Base-by-base conservation (phyloP, 805 yeast species). In the Lipomyces anomalus region DNA sequence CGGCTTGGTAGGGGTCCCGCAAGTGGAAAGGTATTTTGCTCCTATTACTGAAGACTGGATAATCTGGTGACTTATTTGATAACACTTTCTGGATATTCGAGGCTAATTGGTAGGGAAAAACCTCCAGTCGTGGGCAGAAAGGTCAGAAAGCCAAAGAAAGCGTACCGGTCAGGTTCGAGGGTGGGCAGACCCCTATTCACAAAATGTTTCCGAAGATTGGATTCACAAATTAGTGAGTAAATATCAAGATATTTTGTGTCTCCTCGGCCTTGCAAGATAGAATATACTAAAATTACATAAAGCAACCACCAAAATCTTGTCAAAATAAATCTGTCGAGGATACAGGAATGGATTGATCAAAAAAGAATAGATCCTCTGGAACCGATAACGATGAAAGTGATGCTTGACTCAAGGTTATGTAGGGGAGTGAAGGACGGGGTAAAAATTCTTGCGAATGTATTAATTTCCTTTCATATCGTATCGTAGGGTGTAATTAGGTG, bases 101-200 rank as follows among this genome's bases (percentile, higher is more conserved):
- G 16, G 7, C 17, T 23, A 22, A 17, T 9, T 40, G 17, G n/a
- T 72, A 76, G 55, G 98, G 98, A 70, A 89, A 90, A 67, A 92
- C 97, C 3, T 79, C 97, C 4, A 95, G 95, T 40, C 76, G 97
- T 65, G 98, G 98, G 73, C 95, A 86, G 61, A 92, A 92, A 70
- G 98, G 98, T 78, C 97, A 90, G 65, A 90, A 90, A 69, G 96
- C 97, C 7, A 79, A 97, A 68, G 84, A 90, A 32, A 77, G 81
- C 35, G 90, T 90, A 24, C 90, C 88, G 46, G 78, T 83, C 48
- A 86, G 95, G 90, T 87, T 90, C 63, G 98, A 92, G 72, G 98
- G 98, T 78, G 97, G 98, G 64, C 98, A 92, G 65, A 92, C 97
- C 1, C 97, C 97, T 22, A 79, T 82, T 61, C 79, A 79, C 65